Base-by-base conservation (phyloP, 805 yeast species). In the Millerozyma acaciae region DNA sequence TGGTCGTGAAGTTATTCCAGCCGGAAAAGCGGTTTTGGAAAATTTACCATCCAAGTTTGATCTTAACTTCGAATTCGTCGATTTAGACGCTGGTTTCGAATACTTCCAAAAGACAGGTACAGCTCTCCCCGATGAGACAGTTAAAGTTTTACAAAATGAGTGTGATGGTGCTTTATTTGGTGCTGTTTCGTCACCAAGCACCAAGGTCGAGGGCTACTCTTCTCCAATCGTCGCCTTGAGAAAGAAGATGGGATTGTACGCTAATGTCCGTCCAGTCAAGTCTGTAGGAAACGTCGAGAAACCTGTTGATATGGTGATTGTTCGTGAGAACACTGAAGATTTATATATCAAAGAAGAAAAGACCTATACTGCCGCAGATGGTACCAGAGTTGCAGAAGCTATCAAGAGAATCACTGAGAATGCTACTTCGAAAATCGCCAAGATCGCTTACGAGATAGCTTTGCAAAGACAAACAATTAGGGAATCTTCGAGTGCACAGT, bases 151-250 rank as follows among this genome's bases (percentile, higher is more conserved):
- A 59, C 73, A 80, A 54, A 66, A 71, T 20, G 80, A 83, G 45
- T 93, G 98, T 65, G 95, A 93, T 52, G 97, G 97, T 69, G 98
- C 97, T 13, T 72, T 93, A 35, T 93, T 93, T 53, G 98, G 98
- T 49, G 96, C 98, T 37, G 98, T 93, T 35, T 86, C 88, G 30
- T 88, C 97, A 13, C 98, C 98, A 46, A 73, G 95, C 28, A 78
- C 81, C 50, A 88, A 88, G 65, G 97, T 93, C 28, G 93, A 75
- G 29, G 98, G 98, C 33, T 93, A 93, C 70, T 89, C 97, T 13
- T 90, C 97, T 19, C 98, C 98, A 48, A 90, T 93, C 60, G 98
- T 93, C 35, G 97, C 97, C n/a, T 73, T 93, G 55, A 83, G 98
- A 70, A 93, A 90, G 76, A 85, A 84, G 63, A 56, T 93, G 63